A percentile compares a stretch with the other conserved stretches of the same genome.
phyloP scores from a whole-genome alignment of 1,284 basidiomycete genomes.

The Cutaneotrichosporon mucoides region DNA sequence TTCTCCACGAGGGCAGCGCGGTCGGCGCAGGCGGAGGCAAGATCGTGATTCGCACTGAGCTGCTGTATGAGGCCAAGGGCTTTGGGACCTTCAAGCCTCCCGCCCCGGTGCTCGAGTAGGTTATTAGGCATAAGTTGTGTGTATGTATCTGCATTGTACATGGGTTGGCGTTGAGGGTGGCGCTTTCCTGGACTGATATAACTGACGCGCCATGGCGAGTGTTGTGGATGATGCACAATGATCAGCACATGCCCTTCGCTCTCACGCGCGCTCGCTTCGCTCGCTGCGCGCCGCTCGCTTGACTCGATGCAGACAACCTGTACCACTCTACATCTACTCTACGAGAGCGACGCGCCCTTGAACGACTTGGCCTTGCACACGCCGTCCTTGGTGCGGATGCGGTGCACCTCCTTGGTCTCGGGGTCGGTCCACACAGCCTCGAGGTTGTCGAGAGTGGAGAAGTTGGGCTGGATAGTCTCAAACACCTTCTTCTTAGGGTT shows the following conservation, averaged over 20 bases:
- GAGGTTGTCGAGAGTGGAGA: constrained; percentile 75
- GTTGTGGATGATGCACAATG: too few species aligned
- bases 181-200: too few species aligned
- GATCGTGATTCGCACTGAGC: constrained; percentile 49
- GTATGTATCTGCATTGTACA: constrained; percentile 1
- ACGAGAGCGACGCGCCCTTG: constrained; percentile 82
- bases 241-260: too few species aligned
- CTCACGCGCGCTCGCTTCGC: too few species aligned
- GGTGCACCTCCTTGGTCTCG: constrained; percentile 70
- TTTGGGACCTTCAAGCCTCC: constrained; percentile 47
- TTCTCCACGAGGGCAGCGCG: constrained; percentile 49
- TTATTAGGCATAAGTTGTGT: not conserved
- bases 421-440: constrained; percentile 92
- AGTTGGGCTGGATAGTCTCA: constrained; percentile 84
- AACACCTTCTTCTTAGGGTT: constrained; percentile 99
- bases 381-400: constrained; percentile 78
- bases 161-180: not conserved
- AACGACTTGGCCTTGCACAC: constrained; percentile 74
- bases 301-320: not conserved
- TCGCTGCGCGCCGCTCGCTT: too few species aligned
- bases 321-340: constrained; percentile 23
- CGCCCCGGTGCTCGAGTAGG: not conserved
- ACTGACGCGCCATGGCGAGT: too few species aligned
- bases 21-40: constrained; percentile 47
- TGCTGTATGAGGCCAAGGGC: constrained; percentile 49